Evolutionary conservation across 1,284 basidiomycete species (phyloP).

Genomic region (Cryptococcus sp.): DNA sequence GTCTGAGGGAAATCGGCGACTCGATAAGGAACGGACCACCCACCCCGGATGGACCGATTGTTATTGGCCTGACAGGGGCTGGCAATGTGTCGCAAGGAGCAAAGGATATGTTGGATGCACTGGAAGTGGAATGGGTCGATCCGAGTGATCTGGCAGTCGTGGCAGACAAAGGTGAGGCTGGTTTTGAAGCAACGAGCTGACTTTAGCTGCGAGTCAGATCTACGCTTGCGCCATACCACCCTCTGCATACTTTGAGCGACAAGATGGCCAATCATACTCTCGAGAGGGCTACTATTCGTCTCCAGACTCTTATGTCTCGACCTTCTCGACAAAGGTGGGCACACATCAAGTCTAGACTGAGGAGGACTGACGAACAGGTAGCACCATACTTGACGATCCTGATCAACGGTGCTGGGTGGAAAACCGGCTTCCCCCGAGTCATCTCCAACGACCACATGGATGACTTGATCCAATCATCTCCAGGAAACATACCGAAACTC

Average conservation of each 20-base stretch:
- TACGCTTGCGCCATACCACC: slow-evolving; percentile 72
- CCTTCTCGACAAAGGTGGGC: slow-evolving; percentile 61
- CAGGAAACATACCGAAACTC: slow-evolving; percentile 43
- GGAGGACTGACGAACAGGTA: slow-evolving; percentile 50
- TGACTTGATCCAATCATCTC: slow-evolving; percentile 51
- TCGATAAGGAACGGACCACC: slow-evolving; percentile 49
- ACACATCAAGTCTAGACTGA: background rate
- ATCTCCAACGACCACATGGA: slow-evolving; percentile 64
- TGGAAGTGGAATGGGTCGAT: slow-evolving; percentile 59
- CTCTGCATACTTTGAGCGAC: slow-evolving; percentile 60
- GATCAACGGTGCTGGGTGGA: slow-evolving; percentile 81
- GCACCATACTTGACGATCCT: slow-evolving; percentile 77
- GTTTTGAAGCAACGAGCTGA: background rate
- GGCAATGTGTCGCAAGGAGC: slow-evolving; percentile 76
- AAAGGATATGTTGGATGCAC: slow-evolving; percentile 62
- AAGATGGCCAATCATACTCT: slow-evolving; percentile 56
- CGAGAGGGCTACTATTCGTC: slow-evolving; percentile 65
- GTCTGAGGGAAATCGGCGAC: slow-evolving; percentile 58
- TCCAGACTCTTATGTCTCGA: slow-evolving; percentile 61
- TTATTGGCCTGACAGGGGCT: slow-evolving; percentile 73
- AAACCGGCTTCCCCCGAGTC: slow-evolving; percentile 65
- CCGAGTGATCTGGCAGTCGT: slow-evolving; percentile 58
- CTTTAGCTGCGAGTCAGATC: slow-evolving; percentile 49
- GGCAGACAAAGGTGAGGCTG: slow-evolving; percentile 50
- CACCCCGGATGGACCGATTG: slow-evolving; percentile 58